Evolutionary conservation across 768 basidiomycete species (phyloP).

Genomic region (Myochromella boudieri): DNA sequence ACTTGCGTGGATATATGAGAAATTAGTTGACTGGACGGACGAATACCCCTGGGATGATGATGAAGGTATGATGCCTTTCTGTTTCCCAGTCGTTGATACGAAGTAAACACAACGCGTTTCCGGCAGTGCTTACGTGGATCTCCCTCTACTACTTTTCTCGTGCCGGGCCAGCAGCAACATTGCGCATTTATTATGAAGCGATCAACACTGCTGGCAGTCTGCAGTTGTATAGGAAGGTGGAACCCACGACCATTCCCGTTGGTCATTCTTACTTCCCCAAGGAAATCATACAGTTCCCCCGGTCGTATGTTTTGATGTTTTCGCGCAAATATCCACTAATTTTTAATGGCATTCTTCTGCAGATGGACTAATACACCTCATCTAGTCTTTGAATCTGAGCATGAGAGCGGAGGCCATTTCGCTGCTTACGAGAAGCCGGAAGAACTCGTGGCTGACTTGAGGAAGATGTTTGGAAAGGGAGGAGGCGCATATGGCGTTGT

Average conservation of each 20-base stretch:
- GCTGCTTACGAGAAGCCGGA: slow-evolving; percentile 41
- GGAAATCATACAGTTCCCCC: slow-evolving; percentile 31
- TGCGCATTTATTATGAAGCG: slow-evolving; percentile 58
- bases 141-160: slow-evolving; percentile 62
- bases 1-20: slow-evolving; percentile 56
- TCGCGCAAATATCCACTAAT: background rate
- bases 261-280: slow-evolving; percentile 50
- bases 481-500: slow-evolving; percentile 40
- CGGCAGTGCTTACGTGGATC: slow-evolving; percentile 57
- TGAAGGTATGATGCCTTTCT: slow-evolving; percentile 41
- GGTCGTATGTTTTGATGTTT: slow-evolving; percentile 17
- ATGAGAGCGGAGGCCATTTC: slow-evolving; percentile 46
- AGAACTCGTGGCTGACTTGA: slow-evolving; percentile 35
- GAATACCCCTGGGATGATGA: slow-evolving; percentile 50
- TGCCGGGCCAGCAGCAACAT: slow-evolving; percentile 54
- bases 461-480: slow-evolving; percentile 34
- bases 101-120: slow-evolving; percentile 10
- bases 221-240: slow-evolving; percentile 1
- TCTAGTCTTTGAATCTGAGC: slow-evolving; percentile 29
- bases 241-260: slow-evolving; percentile 35
- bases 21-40: slow-evolving; percentile 49
- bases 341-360: background rate
- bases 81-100: background rate
- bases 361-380: slow-evolving; percentile 21
- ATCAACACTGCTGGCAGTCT: slow-evolving; percentile 16